Base-by-base conservation (phyloP, 2,329 filamentous ascomycete species). In the Fusarium poae region DNA sequence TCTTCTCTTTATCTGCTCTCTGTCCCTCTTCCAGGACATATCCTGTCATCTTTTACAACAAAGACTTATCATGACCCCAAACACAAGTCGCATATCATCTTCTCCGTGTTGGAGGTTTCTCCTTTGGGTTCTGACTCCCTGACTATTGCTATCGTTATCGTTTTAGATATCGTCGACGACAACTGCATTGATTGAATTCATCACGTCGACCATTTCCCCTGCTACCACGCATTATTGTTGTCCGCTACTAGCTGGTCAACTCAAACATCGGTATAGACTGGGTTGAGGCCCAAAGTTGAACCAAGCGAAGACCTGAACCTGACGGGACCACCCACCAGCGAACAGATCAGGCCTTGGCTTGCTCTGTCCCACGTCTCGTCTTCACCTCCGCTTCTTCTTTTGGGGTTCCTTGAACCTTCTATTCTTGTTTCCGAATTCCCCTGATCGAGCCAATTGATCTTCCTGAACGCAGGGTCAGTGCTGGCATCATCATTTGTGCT, bases 81-180 rank as follows among this genome's bases (percentile, higher is more conserved):
- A 79, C 76, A 74, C 72, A 70, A 73, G 68, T 65, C 76, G 77
- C 58, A 75, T 77, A 74, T 76, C 74, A 74, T 76, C 75, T 74
- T 80, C 78, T 80, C 78, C 79, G 72, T 76, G 74, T 71, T 76
- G 79, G 79, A 81, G 79, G 68, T 78, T 81, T 61, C 73, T 79
- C 62, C 79, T 78, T 66, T 77, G 79, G 79, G 75, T 77, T 63
- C 69, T 75, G 72, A 79, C 78, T 66, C 79, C 79, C 72, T 81
- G 79, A 81, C 77, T 76, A 68, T 57, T 54, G 57, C 63, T 64
- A 57, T 66, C 45, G 32, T 46, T 46, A 58, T 40, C 30, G 30
- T 65, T 44, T 21, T 27, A n/a, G n/a, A n/a, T n/a, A 32, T 37
- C 49, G 13, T 37, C 35, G 27, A 50, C 44, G 44, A 35, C 46